Base-by-base conservation (phyloP, 352 stramenopile genomes). In the Pythium volutum region DNA sequence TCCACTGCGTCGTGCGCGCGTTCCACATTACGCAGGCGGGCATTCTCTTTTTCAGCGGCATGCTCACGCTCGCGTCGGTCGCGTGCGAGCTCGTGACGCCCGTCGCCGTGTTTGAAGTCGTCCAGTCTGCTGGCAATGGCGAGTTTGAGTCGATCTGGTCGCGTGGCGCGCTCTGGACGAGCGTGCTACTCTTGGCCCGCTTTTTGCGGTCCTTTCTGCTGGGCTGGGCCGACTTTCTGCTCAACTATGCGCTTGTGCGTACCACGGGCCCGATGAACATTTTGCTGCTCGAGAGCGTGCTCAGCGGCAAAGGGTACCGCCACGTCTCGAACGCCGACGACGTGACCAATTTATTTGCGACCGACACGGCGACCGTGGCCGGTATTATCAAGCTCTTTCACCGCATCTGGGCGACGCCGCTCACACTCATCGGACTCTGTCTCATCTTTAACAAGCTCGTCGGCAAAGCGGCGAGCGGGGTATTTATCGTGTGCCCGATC, bases 81-180 rank as follows among this genome's bases (percentile, higher is more conserved):
- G 49, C 69, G 15, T 82, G 71, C 48, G 73, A 79, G 54, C 42
- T 71, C 6, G 63, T 62, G 29, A 72, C 72, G 11, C 75, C 77
- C 5, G 59, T 84, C 4, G 62, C 79, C 18, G 68, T 87, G 3
- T 87, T 75, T 59, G 53, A 67, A 56, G 57, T 87, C 49, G 62
- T 82, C 41, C 54, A 65, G 8, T 66, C 75, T 5, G 77, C 71
- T 0, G 59, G 31, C 1, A 67, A 48, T 1, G 46, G 56, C n/a
- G 54, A 62, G 18, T 60, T 76, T 22, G 51, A 66, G 2, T 22
- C 34, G 0, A 39, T 79, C 14, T 55, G n/a, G 41, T 79, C 69
- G n/a, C 59, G 33, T 26, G 71, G 71, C 18, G 50, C 66, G 31
- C 38, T 69, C 16, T 79, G 71, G 71, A 79, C 66, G 22, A 36